Evolutionary conservation across 768 basidiomycete genomes (phyloP), one percentile per base, ranked within the genome.

Genomic region (Mycena vitilis): DNA sequence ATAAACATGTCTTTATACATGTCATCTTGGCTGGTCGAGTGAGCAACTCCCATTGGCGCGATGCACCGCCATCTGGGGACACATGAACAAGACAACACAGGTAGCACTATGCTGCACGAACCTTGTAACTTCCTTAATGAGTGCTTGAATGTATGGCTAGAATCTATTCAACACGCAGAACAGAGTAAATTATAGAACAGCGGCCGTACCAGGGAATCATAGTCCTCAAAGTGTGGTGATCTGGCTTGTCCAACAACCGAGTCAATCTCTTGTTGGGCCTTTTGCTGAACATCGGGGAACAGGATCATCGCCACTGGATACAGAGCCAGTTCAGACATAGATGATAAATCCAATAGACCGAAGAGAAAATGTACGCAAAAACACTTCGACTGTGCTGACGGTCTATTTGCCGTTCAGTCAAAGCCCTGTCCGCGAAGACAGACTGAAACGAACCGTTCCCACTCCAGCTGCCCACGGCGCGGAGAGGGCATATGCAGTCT

Each of bases 401-500:
- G 63, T 64, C 63, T 64, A 16, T 45, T 44, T 45, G 18, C 2
- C 16, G 11, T 40, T 55, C n/a, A 56, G 54, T 15, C 4, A 2
- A 40, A 15, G 6, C 38, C 4, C 5, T 12, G 11, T 34, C 4
- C 9, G 37, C 54, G 13, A 7, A 18, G 15, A 23, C 23, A 40
- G 15, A 56, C 16, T 13, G n/a, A 40, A 23, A 56, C 54, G 12
- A 13, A 80, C 79, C 7, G 77, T 78, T 11, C 72, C 73, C 0
- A 78, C 75, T 9, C 78, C 79, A 11, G 77, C 79, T 13, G 73
- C 63, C 55, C 75, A 78, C 1, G 79, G 79, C 4, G 78, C 75
- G 4, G 76, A 77, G n/a, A 78, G 72, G 9, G 76, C 76, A 66
- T 83, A 86, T 0, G 84, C 83, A 66, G 81, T 81, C 70, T 84